Conservation (phyloP, 225 moss, liverwort and hornwort genomes). For the Thuidium tamariscinum region DNA sequence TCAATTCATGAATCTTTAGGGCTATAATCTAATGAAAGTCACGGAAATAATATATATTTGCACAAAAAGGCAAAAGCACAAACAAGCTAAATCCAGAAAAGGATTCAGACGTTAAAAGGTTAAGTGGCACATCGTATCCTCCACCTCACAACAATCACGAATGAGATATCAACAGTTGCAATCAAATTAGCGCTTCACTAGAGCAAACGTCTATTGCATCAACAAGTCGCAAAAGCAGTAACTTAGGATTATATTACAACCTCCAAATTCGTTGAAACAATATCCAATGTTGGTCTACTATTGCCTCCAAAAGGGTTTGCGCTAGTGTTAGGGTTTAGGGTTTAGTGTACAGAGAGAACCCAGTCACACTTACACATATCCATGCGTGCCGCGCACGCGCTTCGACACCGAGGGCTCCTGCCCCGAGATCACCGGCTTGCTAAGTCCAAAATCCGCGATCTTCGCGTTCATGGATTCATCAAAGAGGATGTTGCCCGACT, state of each 20-base stretch:
- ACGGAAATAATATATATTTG: not conserved
- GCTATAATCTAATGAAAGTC: not conserved
- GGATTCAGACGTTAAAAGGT: not conserved
- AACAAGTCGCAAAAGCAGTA: not conserved
- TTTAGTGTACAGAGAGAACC: not conserved
- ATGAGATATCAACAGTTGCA: not conserved
- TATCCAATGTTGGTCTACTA: not conserved
- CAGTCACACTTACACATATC: conserved; percentile 21
- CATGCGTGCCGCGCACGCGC: conserved; percentile 32
- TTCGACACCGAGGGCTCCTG: conserved; percentile 19
- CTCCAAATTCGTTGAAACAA: not conserved
- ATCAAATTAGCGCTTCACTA: not conserved
- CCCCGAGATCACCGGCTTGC: conserved; percentile 24
- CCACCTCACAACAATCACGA: not conserved
- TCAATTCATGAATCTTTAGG: not conserved
- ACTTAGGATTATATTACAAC: not conserved
- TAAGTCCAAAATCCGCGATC: conserved; percentile 44
- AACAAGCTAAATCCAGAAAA: not conserved
- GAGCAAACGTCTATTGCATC: not conserved
- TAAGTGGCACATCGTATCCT: not conserved
- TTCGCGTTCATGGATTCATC: conserved; percentile 37
- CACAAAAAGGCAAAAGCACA: not conserved
- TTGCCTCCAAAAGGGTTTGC: not conserved
- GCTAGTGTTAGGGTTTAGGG: not conserved
- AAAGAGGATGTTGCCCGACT: conserved; percentile 35